phyloP scores from a whole-genome alignment of 257 asterid genomes.

The Capsicum chinense region DNA sequence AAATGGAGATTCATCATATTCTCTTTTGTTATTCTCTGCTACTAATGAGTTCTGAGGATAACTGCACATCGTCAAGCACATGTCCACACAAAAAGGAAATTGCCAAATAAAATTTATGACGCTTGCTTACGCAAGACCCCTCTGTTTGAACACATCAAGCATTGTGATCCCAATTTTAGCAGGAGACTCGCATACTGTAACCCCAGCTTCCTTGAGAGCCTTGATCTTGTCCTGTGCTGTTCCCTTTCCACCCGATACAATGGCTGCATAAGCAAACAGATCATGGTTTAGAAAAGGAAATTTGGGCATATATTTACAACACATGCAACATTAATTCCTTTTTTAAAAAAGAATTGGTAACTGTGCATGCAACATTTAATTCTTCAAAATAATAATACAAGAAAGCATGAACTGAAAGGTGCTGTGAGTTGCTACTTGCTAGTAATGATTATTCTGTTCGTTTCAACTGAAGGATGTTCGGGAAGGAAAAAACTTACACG shows the following conservation, averaged over 20 bases:
- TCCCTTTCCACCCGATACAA: conserved; percentile 86
- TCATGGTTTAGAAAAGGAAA: not conserved
- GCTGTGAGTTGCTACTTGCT: conserved; percentile 8
- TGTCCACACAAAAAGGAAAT: conserved; percentile 1
- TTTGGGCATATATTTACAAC: not conserved
- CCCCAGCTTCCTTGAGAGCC: conserved; percentile 85
- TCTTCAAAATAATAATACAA: conserved; percentile 5
- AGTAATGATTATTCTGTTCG: not conserved
- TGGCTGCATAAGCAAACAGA: conserved; percentile 57
- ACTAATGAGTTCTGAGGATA: conserved; percentile 8
- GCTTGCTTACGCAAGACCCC: conserved; percentile 67
- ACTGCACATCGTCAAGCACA: not conserved
- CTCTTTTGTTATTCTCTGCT: conserved; percentile 24
- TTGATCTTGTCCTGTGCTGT: conserved; percentile 91
- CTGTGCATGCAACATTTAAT: not conserved
- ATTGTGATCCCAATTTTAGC: conserved; percentile 90
- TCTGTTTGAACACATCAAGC: conserved; percentile 85
- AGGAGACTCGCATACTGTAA: conserved; percentile 89
- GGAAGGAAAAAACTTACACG: too few relatives aligned
- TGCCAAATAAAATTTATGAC: not conserved
- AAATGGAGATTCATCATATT: conserved; percentile 21
- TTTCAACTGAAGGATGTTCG: not conserved
- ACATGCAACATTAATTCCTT: not conserved
- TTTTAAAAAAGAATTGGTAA: too few relatives aligned
- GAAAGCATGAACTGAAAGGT: not conserved